phyloP scores from a whole-genome alignment of 495 filamentous ascomycete species.

The Aspergillus kassunensis region DNA sequence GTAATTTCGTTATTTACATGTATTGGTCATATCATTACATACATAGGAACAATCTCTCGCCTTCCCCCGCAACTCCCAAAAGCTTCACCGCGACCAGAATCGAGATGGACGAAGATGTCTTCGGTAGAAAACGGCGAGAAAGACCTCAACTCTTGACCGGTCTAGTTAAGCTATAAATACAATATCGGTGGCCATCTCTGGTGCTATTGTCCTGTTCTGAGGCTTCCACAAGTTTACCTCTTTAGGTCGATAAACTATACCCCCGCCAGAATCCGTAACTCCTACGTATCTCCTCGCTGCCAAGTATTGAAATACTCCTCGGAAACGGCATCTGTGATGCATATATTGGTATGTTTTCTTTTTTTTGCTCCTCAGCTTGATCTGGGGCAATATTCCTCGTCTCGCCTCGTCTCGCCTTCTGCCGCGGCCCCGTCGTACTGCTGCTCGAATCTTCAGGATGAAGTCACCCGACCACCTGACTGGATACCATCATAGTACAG shows the following conservation, averaged over 20 bases:
- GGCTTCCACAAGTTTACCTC: background rate
- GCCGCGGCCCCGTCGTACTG: background rate
- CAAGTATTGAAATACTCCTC: slow-evolving; percentile 10
- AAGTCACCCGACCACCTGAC: slow-evolving; percentile 6
- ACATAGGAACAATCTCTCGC: background rate
- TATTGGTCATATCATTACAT: slow-evolving; percentile 3
- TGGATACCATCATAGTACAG: too few relatives aligned
- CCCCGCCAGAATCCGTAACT: background rate
- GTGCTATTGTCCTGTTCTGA: background rate
- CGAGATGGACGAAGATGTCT: slow-evolving; percentile 15
- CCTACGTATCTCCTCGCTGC: slow-evolving; percentile 5
- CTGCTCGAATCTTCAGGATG: background rate
- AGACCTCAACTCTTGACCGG: slow-evolving; percentile 3
- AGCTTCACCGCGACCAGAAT: slow-evolving; percentile 30
- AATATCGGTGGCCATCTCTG: background rate
- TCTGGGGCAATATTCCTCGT: slow-evolving; percentile 2
- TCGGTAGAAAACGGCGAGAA: slow-evolving; percentile 18
- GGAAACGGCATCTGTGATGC: slow-evolving; percentile 29
- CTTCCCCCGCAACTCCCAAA: slow-evolving; percentile 28
- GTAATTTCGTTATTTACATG: too few relatives aligned
- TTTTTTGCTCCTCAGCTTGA: background rate
- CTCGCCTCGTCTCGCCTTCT: too few relatives aligned
- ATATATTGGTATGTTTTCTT: slow-evolving; percentile 44
- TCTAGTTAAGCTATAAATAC: slow-evolving; percentile 19
- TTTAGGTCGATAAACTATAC: slow-evolving; percentile 1